phyloP scores from a whole-genome alignment of 306 rosid species.

The Quercus glauca region DNA sequence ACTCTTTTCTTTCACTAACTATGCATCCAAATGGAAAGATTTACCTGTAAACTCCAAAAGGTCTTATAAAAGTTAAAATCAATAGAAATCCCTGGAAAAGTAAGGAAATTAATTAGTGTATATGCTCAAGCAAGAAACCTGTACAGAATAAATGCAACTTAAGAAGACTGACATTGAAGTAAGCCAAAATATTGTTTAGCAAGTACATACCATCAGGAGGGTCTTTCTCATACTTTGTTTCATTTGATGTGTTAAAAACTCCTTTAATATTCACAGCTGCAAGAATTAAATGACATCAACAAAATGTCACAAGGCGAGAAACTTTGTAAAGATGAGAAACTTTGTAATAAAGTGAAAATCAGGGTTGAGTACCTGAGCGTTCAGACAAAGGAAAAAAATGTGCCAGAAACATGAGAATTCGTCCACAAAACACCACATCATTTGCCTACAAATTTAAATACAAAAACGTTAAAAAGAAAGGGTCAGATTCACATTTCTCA shows the following conservation, averaged over 20 bases:
- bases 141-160: not conserved
- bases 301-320: slow-evolving; percentile 12
- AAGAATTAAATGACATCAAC: slow-evolving; percentile 25
- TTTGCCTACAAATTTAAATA: slow-evolving; percentile 56
- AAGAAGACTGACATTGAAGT: not conserved
- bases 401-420: slow-evolving; percentile 95
- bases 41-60: slow-evolving; percentile 96
- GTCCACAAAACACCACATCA: slow-evolving; percentile 95
- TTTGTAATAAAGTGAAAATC: slow-evolving; percentile 15
- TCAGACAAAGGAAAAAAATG: slow-evolving; percentile 95
- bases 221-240: slow-evolving; percentile 92
- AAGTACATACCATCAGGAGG: slow-evolving; percentile 67
- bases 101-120: slow-evolving; percentile 13
- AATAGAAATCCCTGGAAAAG: slow-evolving; percentile 78
- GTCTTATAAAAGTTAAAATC: slow-evolving; percentile 99
- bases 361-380: slow-evolving; percentile 66
- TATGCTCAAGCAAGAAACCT: not conserved
- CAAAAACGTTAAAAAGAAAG: slow-evolving; percentile 7
- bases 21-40: slow-evolving; percentile 19
- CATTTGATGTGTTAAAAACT: slow-evolving; percentile 94
- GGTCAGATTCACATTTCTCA: not conserved
- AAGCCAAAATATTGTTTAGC: slow-evolving; percentile 12
- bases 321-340: slow-evolving; percentile 17
- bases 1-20: slow-evolving; percentile 4
- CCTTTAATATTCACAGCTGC: slow-evolving; percentile 97